Evolutionary conservation across 345 rosid species (phyloP).

Genomic region (Sapria himalayana): DNA sequence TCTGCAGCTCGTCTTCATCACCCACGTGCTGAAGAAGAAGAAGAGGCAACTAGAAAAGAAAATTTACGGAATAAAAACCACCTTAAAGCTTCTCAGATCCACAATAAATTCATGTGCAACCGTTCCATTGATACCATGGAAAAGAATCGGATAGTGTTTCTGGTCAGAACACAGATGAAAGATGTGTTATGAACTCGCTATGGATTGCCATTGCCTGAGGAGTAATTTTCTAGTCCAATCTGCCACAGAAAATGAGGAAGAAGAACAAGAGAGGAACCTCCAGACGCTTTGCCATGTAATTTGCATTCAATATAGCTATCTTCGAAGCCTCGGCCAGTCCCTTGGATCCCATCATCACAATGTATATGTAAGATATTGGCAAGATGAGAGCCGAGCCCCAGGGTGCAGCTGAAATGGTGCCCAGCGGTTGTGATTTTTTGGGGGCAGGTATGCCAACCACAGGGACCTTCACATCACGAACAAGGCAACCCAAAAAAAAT

Average conservation of each 20-base stretch:
- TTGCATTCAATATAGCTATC: conserved; percentile 84
- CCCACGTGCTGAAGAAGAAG: too few relatives aligned
- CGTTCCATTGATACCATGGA: conserved; percentile 92
- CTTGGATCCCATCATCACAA: conserved; percentile 96
- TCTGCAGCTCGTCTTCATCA: too few relatives aligned
- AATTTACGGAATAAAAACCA: conserved; percentile 7
- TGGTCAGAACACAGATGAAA: conserved; percentile 14
- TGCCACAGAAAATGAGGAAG: conserved; percentile 1
- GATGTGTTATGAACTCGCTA: too few relatives aligned
- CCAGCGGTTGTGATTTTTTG: conserved; percentile 41
- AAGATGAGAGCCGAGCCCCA: conserved; percentile 98
- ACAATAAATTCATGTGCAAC: conserved; percentile 89
- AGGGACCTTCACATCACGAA: conserved; percentile 22
- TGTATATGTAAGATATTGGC: conserved; percentile 82
- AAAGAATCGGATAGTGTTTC: conserved; percentile 69
- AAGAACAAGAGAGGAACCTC: conserved; percentile 32
- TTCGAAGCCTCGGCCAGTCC: conserved; percentile 95
- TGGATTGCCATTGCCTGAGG: too few relatives aligned
- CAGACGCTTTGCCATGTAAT: conserved; percentile 97
- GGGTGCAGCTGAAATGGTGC: conserved; percentile 91
- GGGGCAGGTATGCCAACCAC: conserved; percentile 88
- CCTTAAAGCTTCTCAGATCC: conserved; percentile 88
- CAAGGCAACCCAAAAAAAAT: too few relatives aligned
- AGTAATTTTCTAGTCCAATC: conserved; percentile 2
- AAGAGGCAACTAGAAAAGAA: too few relatives aligned